Conservation (phyloP, 1,139 yeast genomes). For the Hyphopichia pseudoburtonii region DNA sequence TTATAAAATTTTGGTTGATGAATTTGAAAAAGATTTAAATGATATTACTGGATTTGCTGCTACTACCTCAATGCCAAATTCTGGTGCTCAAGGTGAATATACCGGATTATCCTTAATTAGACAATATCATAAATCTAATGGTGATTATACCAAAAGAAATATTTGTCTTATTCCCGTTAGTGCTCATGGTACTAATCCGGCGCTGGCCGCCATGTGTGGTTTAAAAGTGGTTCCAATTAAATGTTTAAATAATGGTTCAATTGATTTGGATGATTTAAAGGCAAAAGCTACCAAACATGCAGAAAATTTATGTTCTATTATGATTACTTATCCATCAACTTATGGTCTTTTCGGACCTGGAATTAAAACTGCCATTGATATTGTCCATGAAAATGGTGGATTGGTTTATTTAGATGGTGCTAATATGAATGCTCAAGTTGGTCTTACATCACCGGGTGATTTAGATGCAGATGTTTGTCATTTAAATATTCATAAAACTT, state of each 20-base stretch:
- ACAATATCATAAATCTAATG: constrained; percentile 70
- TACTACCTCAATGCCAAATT: constrained; percentile 91
- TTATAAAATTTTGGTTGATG: constrained; percentile 69
- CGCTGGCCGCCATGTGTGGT: constrained; percentile 97
- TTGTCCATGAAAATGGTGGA: constrained; percentile 85
- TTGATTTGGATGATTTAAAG: constrained; percentile 74
- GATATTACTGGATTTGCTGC: constrained; percentile 95
- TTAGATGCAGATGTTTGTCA: constrained; percentile 99
- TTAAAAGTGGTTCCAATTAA: constrained; percentile 90
- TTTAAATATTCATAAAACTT: constrained; percentile 92
- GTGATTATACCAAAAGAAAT: constrained; percentile 68
- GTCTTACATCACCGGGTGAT: constrained; percentile 95
- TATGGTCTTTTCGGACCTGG: constrained; percentile 96
- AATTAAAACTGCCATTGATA: constrained; percentile 77
- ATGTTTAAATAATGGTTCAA: constrained; percentile 81
- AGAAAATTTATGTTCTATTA: constrained; percentile 76
- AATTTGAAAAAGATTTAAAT: constrained; percentile 81
- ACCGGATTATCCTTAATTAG: constrained; percentile 88
- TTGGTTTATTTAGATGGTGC: constrained; percentile 98
- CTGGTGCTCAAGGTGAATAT: constrained; percentile 98
- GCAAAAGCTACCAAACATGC: constrained; percentile 71
- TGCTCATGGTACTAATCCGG: constrained; percentile 98
- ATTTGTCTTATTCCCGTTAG: constrained; percentile 93
- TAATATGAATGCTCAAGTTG: constrained; percentile 98
- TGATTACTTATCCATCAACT: constrained; percentile 97